Evolutionary conservation across 2,329 filamentous ascomycete species (phyloP).

Genomic region (Penicillium palitans): DNA sequence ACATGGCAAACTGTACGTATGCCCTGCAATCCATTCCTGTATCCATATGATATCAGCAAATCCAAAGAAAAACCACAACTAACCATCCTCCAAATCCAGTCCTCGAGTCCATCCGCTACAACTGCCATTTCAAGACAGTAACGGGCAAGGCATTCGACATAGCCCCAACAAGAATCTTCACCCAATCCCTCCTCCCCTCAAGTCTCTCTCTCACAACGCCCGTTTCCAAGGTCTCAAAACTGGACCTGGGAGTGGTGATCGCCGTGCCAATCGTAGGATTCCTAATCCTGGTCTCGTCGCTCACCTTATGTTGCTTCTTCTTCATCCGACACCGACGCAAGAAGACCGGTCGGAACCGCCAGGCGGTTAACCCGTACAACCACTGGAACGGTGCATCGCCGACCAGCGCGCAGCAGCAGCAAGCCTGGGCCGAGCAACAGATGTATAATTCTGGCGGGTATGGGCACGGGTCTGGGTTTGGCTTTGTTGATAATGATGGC

Average conservation of each 20-base stretch:
- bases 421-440: slow-evolving; percentile 17
- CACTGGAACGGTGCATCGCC: slow-evolving; percentile 37
- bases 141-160: slow-evolving; percentile 42
- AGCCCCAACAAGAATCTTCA: slow-evolving; percentile 44
- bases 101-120: slow-evolving; percentile 48
- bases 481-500: slow-evolving; percentile 33
- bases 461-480: slow-evolving; percentile 23
- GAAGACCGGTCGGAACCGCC: slow-evolving; percentile 31
- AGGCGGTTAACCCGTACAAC: slow-evolving; percentile 33
- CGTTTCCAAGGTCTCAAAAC: slow-evolving; percentile 13
- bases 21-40: not conserved
- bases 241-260: slow-evolving; percentile 44
- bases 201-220: slow-evolving; percentile 25
- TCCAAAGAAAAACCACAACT: not conserved
- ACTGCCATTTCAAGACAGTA: slow-evolving; percentile 44
- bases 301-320: slow-evolving; percentile 43
- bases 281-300: slow-evolving; percentile 36
- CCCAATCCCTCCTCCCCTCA: slow-evolving; percentile 39
- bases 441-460: slow-evolving; percentile 11
- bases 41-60: not conserved
- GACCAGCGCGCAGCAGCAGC: slow-evolving; percentile 30
- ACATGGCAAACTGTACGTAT: slow-evolving; percentile 47
- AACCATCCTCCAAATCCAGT: slow-evolving; percentile 30
- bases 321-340: slow-evolving; percentile 46
- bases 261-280: slow-evolving; percentile 47